Base-by-base conservation (phyloP, 257 asterid species). In the Solanum etuberosum region DNA sequence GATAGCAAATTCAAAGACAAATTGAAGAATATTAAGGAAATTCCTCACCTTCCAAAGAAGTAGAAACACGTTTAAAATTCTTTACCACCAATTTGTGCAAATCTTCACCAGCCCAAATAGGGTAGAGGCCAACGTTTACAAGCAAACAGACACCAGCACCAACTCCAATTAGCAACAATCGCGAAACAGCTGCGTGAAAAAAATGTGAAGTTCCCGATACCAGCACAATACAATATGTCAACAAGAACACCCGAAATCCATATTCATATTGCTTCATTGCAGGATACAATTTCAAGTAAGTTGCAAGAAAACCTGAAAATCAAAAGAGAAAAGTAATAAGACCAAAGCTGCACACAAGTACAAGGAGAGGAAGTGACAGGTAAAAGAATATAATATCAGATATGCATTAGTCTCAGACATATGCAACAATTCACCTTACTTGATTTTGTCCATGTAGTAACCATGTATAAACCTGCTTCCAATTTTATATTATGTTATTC, bases 61-160 rank as follows among this genome's bases (percentile, higher is more conserved):
- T 89, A 16, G 98, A 98, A 42, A 96, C 97, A 29, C 92, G 92
- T 88, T 88, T 93, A 87, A 96, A 96, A 90, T 96, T 96, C 72
- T 93, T 94, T 31, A 95, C 98, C 1, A 95, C 96, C 83, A 95
- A 88, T 90, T 96, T 96, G 90, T 95, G 99, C 94, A 96, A 89
- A 92, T 96, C 98, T 85, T 96, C 99, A 34, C 99, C 99, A 9
- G 98, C 93, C 98, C 99, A 96, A 87, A 96, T 96, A 86, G 99
- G 99, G 61, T 88, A 96, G 85, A 96, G 67, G 74, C 97, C 95
- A 1, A 92, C 88, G 38, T 96, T 95, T 65, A 96, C 61, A 40
- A 94, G 23, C 92, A 96, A 89, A 90, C 98, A 93, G 83, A 93
- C 93, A 43, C 92, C 91, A 35, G 97, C 99, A 10, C 99, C 99